Evolutionary conservation across 2,329 filamentous ascomycete genomes (phyloP).

Genomic region (Scedosporium aurantiacum): DNA sequence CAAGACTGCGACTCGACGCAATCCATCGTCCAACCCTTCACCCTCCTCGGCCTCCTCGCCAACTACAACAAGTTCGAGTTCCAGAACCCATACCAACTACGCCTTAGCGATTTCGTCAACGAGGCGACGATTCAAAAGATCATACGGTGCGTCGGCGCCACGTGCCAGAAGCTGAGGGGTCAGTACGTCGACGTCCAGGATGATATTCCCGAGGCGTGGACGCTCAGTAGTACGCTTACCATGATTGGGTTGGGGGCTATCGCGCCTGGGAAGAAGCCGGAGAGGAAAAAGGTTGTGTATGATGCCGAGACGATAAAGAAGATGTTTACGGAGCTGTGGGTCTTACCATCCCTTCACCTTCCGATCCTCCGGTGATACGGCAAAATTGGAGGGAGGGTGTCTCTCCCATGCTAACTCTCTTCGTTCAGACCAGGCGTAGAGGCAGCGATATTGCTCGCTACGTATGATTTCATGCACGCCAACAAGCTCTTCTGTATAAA

Average conservation of each 20-base stretch:
- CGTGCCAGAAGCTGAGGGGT: conserved; percentile 56
- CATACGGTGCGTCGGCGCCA: conserved; percentile 61
- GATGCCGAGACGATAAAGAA: conserved; percentile 73
- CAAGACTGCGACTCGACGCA: conserved; percentile 61
- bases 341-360: conserved; percentile 10
- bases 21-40: conserved; percentile 62
- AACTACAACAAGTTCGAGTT: conserved; percentile 99
- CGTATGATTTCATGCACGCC: conserved; percentile 86
- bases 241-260: conserved; percentile 77
- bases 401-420: conserved; percentile 10
- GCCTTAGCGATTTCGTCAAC: conserved; percentile 91
- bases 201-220: conserved; percentile 85
- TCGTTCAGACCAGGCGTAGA: conserved; percentile 60
- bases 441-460: conserved; percentile 68
- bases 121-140: conserved; percentile 77
- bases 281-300: conserved; percentile 41
- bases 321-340: conserved; percentile 69
- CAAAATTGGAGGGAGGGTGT: neutral
- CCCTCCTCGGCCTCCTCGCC: conserved; percentile 72
- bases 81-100: conserved; percentile 87
- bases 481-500: conserved; percentile 94
- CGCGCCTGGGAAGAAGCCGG: conserved; percentile 54
- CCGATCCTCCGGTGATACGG: neutral
- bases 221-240: conserved; percentile 64
- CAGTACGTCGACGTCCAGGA: conserved; percentile 81